Base-by-base conservation (phyloP, 2,329 filamentous ascomycete species). In the Tympanopsis confertula region DNA sequence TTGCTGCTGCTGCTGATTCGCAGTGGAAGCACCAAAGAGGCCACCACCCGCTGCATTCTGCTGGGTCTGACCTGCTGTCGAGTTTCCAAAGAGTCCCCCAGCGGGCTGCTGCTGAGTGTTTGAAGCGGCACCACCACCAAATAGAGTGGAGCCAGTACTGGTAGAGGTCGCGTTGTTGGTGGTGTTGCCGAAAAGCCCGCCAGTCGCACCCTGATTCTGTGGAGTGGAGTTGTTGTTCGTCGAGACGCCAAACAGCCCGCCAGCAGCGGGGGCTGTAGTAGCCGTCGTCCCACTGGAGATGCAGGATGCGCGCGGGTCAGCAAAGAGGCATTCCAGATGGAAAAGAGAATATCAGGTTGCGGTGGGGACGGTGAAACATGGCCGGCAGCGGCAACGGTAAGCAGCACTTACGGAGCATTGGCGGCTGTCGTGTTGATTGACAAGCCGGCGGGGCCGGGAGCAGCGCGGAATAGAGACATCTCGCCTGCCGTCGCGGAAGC, bases 371-470 rank as follows among this genome's bases (percentile, higher is more conserved):
- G 30, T n/a, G n/a, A n/a, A n/a, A n/a, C n/a, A n/a, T n/a, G n/a
- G n/a, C n/a, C n/a, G n/a, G n/a, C n/a, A n/a, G n/a, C n/a, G n/a
- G n/a, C n/a, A n/a, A n/a, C n/a, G 37, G 35, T 35, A 35, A 40
- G 36, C 26, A 35, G 33, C 33, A 61, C 67, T 54, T 48, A 72
- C 69, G 69, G 68, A 43, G 66, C 55, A 54, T 77, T 78, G 44
- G 74, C 74, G 41, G 70, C 63, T 45, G 66, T 68, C 14, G 74
- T 78, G 57, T 79, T 80, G 58, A 79, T 78, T 50, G 69, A 75
- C 45, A 79, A 64, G 51, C 70, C 72, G 45, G 64, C 69, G 43
- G 72, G 72, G 49, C 69, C 72, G 54, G 72, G 76, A 41, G 69
- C 68, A 47, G 73, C 77, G 54, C 72, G 66, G 40, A 56, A 44